These are phyloP conservation scores for Penicillium robsamsonii DNA, from an alignment of 495 filamentous ascomycete genomes.

Conservation along the genomic window DNA sequence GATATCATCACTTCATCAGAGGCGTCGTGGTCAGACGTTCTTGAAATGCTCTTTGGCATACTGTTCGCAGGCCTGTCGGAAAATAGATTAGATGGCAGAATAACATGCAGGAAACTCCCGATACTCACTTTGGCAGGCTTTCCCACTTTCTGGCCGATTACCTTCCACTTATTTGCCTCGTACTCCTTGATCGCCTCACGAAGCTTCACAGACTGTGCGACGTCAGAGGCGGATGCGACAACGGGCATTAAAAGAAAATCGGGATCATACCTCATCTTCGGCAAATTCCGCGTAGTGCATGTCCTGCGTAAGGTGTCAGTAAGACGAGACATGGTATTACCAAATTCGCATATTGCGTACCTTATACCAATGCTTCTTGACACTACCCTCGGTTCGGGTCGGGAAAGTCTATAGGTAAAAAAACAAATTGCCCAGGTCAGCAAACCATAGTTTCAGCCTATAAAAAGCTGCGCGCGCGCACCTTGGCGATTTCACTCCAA, in stretches of 20 bases:
- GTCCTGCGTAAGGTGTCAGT: constrained; percentile 56
- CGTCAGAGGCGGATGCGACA: constrained; percentile 30
- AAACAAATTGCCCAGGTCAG: constrained; percentile 20
- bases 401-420: constrained; percentile 74
- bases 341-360: constrained; percentile 43
- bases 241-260: constrained; percentile 1
- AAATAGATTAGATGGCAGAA: constrained; percentile 7
- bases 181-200: constrained; percentile 97
- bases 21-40: constrained; percentile 39
- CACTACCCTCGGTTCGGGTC: constrained; percentile 87
- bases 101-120: constrained; percentile 8
- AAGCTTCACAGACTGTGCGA: constrained; percentile 70
- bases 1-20: constrained; percentile 42
- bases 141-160: constrained; percentile 91
- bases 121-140: constrained; percentile 88
- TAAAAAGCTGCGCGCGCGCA: constrained; percentile 29
- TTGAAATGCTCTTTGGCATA: constrained; percentile 97
- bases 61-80: constrained; percentile 83
- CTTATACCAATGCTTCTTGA: constrained; percentile 99
- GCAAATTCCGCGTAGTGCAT: constrained; percentile 99
- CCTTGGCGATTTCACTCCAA: constrained; percentile 98
- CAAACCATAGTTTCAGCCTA: constrained; percentile 4
- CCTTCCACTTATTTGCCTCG: constrained; percentile 97
- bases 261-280: constrained; percentile 81
- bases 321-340: constrained; percentile 7